Percentiles rank a stretch among this genome's conserved stretches.
Conservation (phyloP, 495 filamentous ascomycete species). For the Aspergillus steynii region DNA sequence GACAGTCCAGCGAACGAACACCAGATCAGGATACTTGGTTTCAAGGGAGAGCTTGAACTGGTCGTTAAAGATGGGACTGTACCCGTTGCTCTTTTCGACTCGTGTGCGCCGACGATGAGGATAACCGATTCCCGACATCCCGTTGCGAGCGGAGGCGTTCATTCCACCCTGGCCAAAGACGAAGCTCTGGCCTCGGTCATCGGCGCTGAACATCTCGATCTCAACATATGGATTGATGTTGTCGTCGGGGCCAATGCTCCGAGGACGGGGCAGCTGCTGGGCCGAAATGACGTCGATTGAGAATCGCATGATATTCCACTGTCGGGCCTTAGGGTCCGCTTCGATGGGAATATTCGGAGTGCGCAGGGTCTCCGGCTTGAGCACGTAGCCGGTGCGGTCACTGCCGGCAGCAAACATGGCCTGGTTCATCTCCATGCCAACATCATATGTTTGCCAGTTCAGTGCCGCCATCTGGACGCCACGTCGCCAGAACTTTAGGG, state of each 20-base stretch:
- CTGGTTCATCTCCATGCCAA: slow-evolving; percentile 91
- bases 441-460: slow-evolving; percentile 98
- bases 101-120: slow-evolving; percentile 77
- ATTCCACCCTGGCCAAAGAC: slow-evolving; percentile 66
- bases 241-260: slow-evolving; percentile 64
- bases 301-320: slow-evolving; percentile 78
- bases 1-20: slow-evolving; percentile 93
- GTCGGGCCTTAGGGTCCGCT: slow-evolving; percentile 37
- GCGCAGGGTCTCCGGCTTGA: slow-evolving; percentile 86
- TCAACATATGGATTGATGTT: slow-evolving; percentile 91
- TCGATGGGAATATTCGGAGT: slow-evolving; percentile 51
- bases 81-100: slow-evolving; percentile 82
- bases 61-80: slow-evolving; percentile 82
- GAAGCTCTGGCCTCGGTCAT: slow-evolving; percentile 75
- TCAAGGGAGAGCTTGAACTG: slow-evolving; percentile 73
- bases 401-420: slow-evolving; percentile 96
- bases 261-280: slow-evolving; percentile 86
- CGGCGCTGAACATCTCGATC: slow-evolving; percentile 89
- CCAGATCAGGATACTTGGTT: slow-evolving; percentile 87
- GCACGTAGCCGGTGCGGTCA: slow-evolving; percentile 85
- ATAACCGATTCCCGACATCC: slow-evolving; percentile 68
- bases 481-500: slow-evolving; percentile 85
- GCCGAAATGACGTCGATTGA: slow-evolving; percentile 87
- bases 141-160: slow-evolving; percentile 68
- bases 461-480: slow-evolving; percentile 96